Evolutionary conservation across 805 yeast species (phyloP), one percentile per base, ranked within the genome.

Genomic region (Cyberlindnera lachancei): DNA sequence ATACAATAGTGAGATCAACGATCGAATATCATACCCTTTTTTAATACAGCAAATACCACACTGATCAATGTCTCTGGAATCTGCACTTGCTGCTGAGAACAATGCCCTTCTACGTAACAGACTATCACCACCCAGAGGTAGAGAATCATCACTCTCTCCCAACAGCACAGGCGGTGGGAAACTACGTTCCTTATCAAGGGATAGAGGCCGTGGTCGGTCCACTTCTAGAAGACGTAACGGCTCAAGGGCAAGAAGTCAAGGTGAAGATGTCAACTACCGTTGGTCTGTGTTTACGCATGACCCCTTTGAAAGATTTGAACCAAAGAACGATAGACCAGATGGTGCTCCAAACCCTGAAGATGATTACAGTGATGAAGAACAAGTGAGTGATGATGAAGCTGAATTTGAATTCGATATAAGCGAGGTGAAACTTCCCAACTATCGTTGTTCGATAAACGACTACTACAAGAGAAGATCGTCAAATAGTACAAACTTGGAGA

Each of bases 221-320:
- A 19, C 29, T 7, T 39, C 40, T 13, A 32, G 46, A 29, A 13
- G 29, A 12, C 35, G 29, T 11, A 18, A 25, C 7, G 29, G 16
- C 18, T 24, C 37, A 1, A 38, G 50, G 23, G 50, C 57, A 0
- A 45, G 59, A 17, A 48, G 60, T 6, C 48, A 50, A 25, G 52
- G 50, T 11, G 52, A 64, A 21, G 52, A 52, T 15, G 25, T 19
- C 12, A 49, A 47, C 22, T 50, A 36, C 35, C 70, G 70, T 44
- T 79, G 81, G 76, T 70, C 83, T 1, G 76, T 82, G 25, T 66
- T 83, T 29, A 70, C 72, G 34, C 82, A 75, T 44, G 88, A 82
- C 45, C 94, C 94, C 0, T 76, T 78, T 40, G 81, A 78, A 45
- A 59, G 92, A 37, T 52, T 79, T 39, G 51, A 39, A 7, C 46